phyloP scores from a whole-genome alignment of 2,329 filamentous ascomycete genomes.

The Trichoderma aggressivum region DNA sequence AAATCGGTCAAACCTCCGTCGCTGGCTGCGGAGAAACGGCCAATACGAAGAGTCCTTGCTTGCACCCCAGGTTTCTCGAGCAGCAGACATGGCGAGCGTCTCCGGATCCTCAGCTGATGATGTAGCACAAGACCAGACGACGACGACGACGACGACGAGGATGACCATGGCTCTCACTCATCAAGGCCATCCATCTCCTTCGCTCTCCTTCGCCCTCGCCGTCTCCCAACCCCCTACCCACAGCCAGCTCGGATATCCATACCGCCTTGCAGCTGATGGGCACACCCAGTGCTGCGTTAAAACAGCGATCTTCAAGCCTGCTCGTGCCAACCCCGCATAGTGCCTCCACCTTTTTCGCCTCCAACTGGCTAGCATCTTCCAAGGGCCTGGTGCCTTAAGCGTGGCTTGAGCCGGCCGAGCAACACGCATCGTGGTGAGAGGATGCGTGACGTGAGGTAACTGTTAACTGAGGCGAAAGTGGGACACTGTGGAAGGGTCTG shows the following conservation, averaged over 20 bases:
- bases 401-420: slow-evolving; percentile 1
- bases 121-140: neutral
- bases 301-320: slow-evolving; percentile 9
- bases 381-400: slow-evolving; percentile 13
- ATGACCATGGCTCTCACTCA: neutral
- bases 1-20: slow-evolving; percentile 11
- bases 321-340: slow-evolving; percentile 15
- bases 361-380: slow-evolving; percentile 5
- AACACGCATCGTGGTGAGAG: slow-evolving; percentile 11
- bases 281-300: neutral
- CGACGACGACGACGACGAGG: neutral
- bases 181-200: neutral
- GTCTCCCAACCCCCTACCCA: neutral
- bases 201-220: neutral
- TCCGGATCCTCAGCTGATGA: neutral
- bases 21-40: slow-evolving; percentile 4
- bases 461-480: slow-evolving; percentile 8
- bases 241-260: neutral
- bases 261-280: neutral
- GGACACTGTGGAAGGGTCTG: slow-evolving; percentile 12
- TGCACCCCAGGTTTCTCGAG: neutral
- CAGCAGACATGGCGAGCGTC: neutral
- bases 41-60: neutral
- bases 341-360: slow-evolving; percentile 5
- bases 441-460: slow-evolving; percentile 14